phyloP scores from a whole-genome alignment of 176 grass and related monocot genomes.

The Stipa capillata region DNA sequence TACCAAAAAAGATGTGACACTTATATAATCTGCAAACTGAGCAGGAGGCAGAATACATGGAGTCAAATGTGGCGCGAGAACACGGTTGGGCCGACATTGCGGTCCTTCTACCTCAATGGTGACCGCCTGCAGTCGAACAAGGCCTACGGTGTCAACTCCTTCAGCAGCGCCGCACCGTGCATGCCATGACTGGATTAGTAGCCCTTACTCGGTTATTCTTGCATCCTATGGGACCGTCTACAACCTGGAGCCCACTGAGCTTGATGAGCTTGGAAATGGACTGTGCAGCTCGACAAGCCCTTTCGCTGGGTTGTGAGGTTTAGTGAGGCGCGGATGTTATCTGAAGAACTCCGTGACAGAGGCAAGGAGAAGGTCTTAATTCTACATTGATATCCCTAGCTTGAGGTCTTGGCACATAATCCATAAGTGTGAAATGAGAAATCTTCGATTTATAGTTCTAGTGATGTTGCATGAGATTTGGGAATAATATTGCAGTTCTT shows the following conservation, averaged over 20 bases:
- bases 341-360: neutral
- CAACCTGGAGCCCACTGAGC: neutral
- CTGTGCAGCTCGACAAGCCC: neutral
- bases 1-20: neutral
- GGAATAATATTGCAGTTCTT: neutral
- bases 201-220: constrained; percentile 20
- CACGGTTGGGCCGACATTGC: constrained; percentile 29
- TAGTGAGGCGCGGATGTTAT: neutral
- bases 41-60: constrained; percentile 37
- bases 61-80: constrained; percentile 5
- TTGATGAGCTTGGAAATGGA: constrained; percentile 21
- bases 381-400: constrained; percentile 5
- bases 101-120: constrained; percentile 18
- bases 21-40: neutral
- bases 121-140: constrained; percentile 7
- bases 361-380: neutral
- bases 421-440: neutral
- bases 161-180: neutral
- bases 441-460: neutral
- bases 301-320: constrained; percentile 16
- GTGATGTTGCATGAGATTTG: neutral
- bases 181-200: constrained; percentile 21
- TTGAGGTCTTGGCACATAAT: constrained; percentile 19
- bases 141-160: constrained; percentile 24
- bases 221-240: constrained; percentile 32